Evolutionary conservation across 2,329 filamentous ascomycete species (phyloP), one percentile per base, ranked within the genome.

Genomic region (Tolypocladium inflatum): DNA sequence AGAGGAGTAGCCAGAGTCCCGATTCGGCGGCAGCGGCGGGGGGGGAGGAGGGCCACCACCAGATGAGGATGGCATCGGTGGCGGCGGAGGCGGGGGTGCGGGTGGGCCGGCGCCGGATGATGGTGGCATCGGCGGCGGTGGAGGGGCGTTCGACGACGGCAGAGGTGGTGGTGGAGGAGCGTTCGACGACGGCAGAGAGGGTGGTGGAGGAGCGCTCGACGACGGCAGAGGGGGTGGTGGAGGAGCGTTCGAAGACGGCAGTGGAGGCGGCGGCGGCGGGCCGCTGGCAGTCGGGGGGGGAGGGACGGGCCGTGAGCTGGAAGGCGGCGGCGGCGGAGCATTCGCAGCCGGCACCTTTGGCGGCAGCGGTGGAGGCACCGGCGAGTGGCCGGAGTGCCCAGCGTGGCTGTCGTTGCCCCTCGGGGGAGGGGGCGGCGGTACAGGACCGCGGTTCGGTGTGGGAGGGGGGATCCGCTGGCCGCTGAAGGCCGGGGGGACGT

Each of bases 401-500:
- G 59, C 52, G 30, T 65, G 57, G 41, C 64, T 54, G 54, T 71
- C 61, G 70, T 65, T 59, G 68, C 71, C 67, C 61, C 75, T 70
- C 39, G 77, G 78, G 19, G 86, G 83, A 3, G 85, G 88, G 11
- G 89, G 88, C 38, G 89, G 89, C 61, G 90, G 90, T 21, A 87
- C 84, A 42, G 86, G 78, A 37, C 83, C 84, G 63, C 89, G 85
- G 69, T 80, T 85, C 42, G 89, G 89, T 30, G 90, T 87, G 55
- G 88, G 86, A n/a, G 90, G 89, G 43, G 89, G 87, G n/a, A 78
- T 78, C 50, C 83, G 83, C 65, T 87, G 84, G 52, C 88, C 87
- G 54, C 81, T 68, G 67, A 95, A 95, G 3, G 90, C 85, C 8
- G 92, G 91, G 57, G 92, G 91, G 7, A 96, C 90, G 39, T 82